phyloP scores from a whole-genome alignment of 169 alveolate species.

The Eimeria zaria region DNA sequence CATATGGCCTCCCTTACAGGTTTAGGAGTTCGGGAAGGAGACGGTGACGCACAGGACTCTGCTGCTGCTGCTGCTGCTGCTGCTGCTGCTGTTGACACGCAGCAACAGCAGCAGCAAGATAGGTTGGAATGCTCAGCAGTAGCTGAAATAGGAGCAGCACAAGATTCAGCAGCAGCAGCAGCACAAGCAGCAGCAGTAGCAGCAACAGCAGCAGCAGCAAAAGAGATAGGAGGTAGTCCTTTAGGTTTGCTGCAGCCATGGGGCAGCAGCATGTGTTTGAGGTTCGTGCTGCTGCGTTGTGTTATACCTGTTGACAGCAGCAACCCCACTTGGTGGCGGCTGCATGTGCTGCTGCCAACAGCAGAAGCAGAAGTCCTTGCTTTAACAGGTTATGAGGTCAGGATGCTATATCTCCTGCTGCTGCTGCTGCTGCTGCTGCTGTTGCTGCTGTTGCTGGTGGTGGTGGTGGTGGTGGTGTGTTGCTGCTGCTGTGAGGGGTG shows the following conservation, averaged over 20 bases:
- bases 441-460: background rate
- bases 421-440: background rate
- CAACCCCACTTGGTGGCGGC: slow-evolving; percentile 43
- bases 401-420: background rate
- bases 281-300: slow-evolving; percentile 39
- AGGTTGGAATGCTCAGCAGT: too few relatives aligned
- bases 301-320: background rate
- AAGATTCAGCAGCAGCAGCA: background rate
- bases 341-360: slow-evolving; percentile 1
- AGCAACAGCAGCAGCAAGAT: background rate
- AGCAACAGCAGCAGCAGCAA: slow-evolving; percentile 3
- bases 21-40: slow-evolving; percentile 21
- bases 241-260: slow-evolving; percentile 39
- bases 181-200: background rate
- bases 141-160: too few relatives aligned
- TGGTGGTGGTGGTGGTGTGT: background rate
- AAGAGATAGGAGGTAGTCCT: background rate
- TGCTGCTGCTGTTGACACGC: background rate
- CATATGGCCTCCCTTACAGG: slow-evolving; percentile 18
- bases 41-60: background rate
- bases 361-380: slow-evolving; percentile 36
- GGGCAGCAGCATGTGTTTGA: slow-evolving; percentile 1
- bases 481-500: too few relatives aligned
- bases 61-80: background rate
- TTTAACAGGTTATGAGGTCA: slow-evolving; percentile 30